Evolutionary conservation across 2,329 filamentous ascomycete genomes (phyloP).

Genomic region (Tolypocladium tropicale): DNA sequence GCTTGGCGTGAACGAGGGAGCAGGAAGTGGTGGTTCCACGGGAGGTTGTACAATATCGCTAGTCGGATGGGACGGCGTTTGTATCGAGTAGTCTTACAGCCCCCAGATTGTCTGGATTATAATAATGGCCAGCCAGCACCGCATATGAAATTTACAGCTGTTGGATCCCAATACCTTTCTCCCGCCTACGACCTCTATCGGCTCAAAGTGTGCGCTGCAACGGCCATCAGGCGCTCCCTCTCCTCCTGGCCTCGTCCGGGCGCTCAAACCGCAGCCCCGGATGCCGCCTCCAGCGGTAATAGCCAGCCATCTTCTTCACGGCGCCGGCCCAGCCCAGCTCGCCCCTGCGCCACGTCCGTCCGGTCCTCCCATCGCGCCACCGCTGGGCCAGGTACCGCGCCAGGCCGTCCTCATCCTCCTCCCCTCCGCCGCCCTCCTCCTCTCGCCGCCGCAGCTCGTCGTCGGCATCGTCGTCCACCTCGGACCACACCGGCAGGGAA

Average conservation of each 20-base stretch:
- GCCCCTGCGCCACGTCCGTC: background rate
- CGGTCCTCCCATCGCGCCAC: background rate
- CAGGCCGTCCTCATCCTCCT: background rate
- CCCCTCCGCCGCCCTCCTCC: background rate
- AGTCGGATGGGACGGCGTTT: background rate
- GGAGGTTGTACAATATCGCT: background rate
- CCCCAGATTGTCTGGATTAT: background rate
- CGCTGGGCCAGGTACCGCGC: background rate
- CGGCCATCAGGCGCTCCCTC: background rate
- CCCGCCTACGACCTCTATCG: too few relatives aligned
- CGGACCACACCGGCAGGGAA: conserved; percentile 34
- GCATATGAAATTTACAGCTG: background rate
- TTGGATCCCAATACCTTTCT: background rate
- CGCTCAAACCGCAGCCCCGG: background rate
- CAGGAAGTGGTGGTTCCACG: too few relatives aligned
- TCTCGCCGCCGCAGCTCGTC: background rate
- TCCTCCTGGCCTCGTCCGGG: background rate
- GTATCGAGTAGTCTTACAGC: background rate
- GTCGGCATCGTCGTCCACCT: conserved; percentile 20
- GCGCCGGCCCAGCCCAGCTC: background rate
- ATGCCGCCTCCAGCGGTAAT: background rate
- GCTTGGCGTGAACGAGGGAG: conserved; percentile 4
- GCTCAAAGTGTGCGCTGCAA: too few relatives aligned
- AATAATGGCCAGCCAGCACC: too few relatives aligned
- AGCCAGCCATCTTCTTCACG: background rate